Conservation (phyloP, 768 basidiomycete genomes). For the Cystobasidium onofrii region DNA sequence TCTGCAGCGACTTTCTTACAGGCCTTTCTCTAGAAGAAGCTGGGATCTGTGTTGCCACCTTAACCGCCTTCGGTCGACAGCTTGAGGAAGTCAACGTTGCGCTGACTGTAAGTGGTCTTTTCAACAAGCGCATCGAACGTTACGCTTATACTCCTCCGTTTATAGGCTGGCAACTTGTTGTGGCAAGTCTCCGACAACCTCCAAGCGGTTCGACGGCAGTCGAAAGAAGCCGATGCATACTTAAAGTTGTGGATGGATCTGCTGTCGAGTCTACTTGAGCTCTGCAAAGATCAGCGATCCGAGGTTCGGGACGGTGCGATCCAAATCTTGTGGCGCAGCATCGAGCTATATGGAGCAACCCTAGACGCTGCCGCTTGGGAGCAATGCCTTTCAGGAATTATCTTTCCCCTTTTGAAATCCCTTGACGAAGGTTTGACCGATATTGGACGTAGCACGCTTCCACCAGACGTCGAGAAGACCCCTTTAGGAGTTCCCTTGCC, state of each 20-base stretch:
- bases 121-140: not conserved
- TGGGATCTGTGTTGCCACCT: constrained; percentile 75
- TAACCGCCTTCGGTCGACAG: constrained; percentile 85
- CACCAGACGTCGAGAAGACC: constrained; percentile 11
- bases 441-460: constrained; percentile 50
- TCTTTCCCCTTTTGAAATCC: constrained; percentile 74
- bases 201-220: constrained; percentile 65
- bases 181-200: constrained; percentile 97
- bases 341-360: constrained; percentile 85
- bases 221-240: constrained; percentile 54
- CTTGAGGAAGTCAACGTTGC: constrained; percentile 87
- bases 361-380: constrained; percentile 77
- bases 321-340: constrained; percentile 84
- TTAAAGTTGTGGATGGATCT: constrained; percentile 91
- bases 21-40: constrained; percentile 71
- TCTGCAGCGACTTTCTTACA: constrained; percentile 78
- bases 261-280: constrained; percentile 67
- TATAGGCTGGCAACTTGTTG: constrained; percentile 67
- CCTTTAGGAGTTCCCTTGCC: constrained; percentile 17
- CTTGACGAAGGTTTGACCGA: constrained; percentile 48
- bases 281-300: constrained; percentile 70
- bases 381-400: constrained; percentile 80
- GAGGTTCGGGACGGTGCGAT: constrained; percentile 91
- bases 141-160: too few species aligned
- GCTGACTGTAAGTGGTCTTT: constrained; percentile 53